phyloP scores from a whole-genome alignment of 768 basidiomycete species.

The Heimioporus sp. region DNA sequence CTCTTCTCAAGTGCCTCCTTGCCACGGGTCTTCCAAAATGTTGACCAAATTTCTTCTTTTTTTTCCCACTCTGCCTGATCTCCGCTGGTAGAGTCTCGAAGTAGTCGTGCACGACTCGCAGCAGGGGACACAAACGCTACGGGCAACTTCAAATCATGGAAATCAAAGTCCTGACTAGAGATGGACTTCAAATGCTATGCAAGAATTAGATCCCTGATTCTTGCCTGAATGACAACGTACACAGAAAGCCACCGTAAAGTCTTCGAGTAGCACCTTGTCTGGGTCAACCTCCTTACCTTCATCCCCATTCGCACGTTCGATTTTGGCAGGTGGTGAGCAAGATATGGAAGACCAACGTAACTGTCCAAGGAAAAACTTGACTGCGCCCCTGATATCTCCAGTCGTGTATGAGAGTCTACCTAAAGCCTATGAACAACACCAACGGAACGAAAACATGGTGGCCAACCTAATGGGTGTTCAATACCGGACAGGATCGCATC shows the following conservation, averaged over 20 bases:
- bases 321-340: conserved; percentile 15
- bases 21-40: conserved; percentile 56
- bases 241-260: conserved; percentile 83
- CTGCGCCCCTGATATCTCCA: conserved; percentile 78
- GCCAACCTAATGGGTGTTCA: conserved; percentile 73
- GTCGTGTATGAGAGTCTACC: conserved; percentile 88
- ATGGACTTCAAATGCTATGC: conserved; percentile 70
- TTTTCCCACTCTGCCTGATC: conserved; percentile 55
- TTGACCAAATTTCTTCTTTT: conserved; percentile 63
- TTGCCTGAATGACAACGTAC: conserved; percentile 41
- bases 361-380: conserved; percentile 73
- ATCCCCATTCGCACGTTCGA: conserved; percentile 19
- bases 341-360: conserved; percentile 47
- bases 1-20: conserved; percentile 52
- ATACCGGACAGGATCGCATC: conserved; percentile 69
- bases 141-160: conserved; percentile 56
- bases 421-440: conserved; percentile 27
- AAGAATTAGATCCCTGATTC: neutral
- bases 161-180: conserved; percentile 41
- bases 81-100: conserved; percentile 45
- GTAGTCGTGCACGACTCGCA: conserved; percentile 57
- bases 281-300: conserved; percentile 35
- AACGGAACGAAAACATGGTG: conserved; percentile 3
- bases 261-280: conserved; percentile 78
- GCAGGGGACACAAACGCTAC: conserved; percentile 61